Percentiles rank a stretch among this genome's conserved stretches.
phyloP scores from a whole-genome alignment of 805 yeast genomes.

The Sungouiella blattae region DNA sequence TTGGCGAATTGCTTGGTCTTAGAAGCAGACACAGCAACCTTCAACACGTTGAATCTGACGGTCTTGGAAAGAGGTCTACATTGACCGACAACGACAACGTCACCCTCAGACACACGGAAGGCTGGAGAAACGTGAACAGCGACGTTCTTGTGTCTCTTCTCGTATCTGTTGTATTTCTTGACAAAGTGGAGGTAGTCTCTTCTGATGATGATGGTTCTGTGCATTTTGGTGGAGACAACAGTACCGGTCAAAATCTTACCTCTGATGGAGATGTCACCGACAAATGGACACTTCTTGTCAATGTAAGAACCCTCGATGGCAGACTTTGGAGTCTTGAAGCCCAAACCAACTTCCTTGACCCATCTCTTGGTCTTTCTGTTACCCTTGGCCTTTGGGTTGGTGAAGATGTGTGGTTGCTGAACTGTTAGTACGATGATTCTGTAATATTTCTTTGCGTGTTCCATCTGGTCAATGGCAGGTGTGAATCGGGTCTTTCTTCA shows the following conservation, averaged over 20 bases:
- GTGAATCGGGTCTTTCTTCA: neutral
- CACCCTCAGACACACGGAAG: constrained; percentile 99
- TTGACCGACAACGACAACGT: constrained; percentile 98
- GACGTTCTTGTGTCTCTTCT: constrained; percentile 99
- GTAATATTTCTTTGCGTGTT: too few relatives aligned
- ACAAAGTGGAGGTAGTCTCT: constrained; percentile 99
- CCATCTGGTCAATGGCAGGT: too few relatives aligned
- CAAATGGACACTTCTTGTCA: constrained; percentile 99
- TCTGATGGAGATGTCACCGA: constrained; percentile 95
- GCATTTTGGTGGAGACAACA: constrained; percentile 99
- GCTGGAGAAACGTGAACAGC: constrained; percentile 99
- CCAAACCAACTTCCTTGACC: constrained; percentile 99
- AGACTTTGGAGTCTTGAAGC: constrained; percentile 99
- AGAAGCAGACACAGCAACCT: constrained; percentile 86
- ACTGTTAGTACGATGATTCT: constrained; percentile 42
- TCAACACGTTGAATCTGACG: constrained; percentile 98
- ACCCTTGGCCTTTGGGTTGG: constrained; percentile 99
- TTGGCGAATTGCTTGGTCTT: constrained; percentile 94
- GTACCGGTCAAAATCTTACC: constrained; percentile 99
- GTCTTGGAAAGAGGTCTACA: constrained; percentile 99
- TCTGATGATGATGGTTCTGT: constrained; percentile 99
- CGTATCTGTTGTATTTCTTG: constrained; percentile 99
- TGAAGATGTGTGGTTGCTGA: constrained; percentile 99
- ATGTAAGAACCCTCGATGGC: constrained; percentile 99
- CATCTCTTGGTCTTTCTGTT: constrained; percentile 99